Base-by-base conservation (phyloP, 306 rosid species). In the Lithocarpus polystachyus region DNA sequence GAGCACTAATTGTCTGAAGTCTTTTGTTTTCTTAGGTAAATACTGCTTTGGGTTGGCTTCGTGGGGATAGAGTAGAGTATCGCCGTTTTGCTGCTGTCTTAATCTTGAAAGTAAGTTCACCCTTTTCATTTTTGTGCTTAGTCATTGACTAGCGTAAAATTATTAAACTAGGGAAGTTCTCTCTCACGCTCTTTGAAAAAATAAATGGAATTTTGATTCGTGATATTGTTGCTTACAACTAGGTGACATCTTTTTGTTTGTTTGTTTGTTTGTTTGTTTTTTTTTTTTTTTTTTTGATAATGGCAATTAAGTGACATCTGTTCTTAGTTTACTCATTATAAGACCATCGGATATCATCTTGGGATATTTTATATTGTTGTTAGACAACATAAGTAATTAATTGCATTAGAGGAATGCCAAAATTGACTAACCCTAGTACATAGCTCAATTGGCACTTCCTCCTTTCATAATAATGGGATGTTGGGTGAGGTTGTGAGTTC, bases 31-130 rank as follows among this genome's bases (percentile, higher is more conserved):
- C 52, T 59, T 51, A 95, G 99, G 90, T 95, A 61, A 87, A 91
- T 85, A 86, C 87, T 88, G 99, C 99, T 54, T 81, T 95, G 73
- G 97, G 87, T 20, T 95, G 99, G 98, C 91, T 95, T 62, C 89
- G 84, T 43, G 97, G 97, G 81, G 90, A 87, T 14, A 91, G 99
- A 84, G 88, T 95, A 14, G 98, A 95, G 92, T 88, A 90, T 88
- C 97, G 94, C 14, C 90, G 98, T 60, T 95, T 91, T 87, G 97
- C 98, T 56, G 99, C 98, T 64, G 98, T 95, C 73, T 88, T 93
- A 78, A 95, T 95, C 73, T 84, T 95, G 86, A 95, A 95, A 88
- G 99, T 95, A 89, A 90, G 91, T 82, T 64, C 65, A 28, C 13
- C 54, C 28, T 74, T 80, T 64, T 57, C 3, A 24, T 20, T 54